Percentiles rank a stretch among this genome's conserved stretches.
These are phyloP conservation scores for barley (Hordeum vulgare) DNA, from an alignment of 176 grass and related monocot genomes.

Conservation along the genomic window MorexV3_pseudomolecules_assembly NC_058518.1:463506209-463506708, in stretches of 20 bases:
- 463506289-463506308: background rate
- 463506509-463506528: too few relatives aligned
- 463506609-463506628: too few relatives aligned
- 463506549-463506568: too few relatives aligned
- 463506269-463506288: background rate
- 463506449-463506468: background rate
- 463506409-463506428: too few relatives aligned
- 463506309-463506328: background rate
- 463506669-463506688: too few relatives aligned
- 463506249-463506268: background rate
- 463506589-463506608: too few relatives aligned
- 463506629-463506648: too few relatives aligned
- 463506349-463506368: background rate
- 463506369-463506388: background rate
- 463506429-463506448: background rate
- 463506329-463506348: background rate
- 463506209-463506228: conserved; percentile 18
- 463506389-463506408: too few relatives aligned
- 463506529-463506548: too few relatives aligned
- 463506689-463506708: too few relatives aligned
- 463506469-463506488: background rate
- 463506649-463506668: too few relatives aligned
- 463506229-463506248: background rate
- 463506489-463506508: background rate
- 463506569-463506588: too few relatives aligned